Base-by-base conservation (phyloP, 441 rosid species). In the Gossypium laxum region DNA sequence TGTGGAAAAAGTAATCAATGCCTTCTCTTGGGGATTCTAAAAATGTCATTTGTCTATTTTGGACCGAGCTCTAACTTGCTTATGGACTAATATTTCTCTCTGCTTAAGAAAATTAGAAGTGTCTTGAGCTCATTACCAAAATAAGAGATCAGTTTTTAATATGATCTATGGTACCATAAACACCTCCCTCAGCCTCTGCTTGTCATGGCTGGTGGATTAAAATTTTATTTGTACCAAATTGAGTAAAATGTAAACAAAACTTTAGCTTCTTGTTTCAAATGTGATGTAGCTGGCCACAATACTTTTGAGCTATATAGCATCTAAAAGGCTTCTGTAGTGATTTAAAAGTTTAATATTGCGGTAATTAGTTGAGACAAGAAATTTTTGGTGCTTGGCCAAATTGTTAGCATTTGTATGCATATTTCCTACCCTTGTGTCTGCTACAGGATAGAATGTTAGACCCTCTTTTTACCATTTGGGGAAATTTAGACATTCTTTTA, bases 371-470 rank as follows among this genome's bases (percentile, higher is more conserved):
- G 32, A 6, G 32, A 47, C 56, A 24, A 24, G 14, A 66, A n/a
- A 14, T 55, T 66, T 66, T n/a, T 2, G 10, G 17, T 62, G 51
- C 48, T 34, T 62, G 26, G 28, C 48, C 50, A 34, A 62, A 64
- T 64, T 43, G 47, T 43, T 15, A 41, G 52, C 30, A 12, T 43
- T 19, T 41, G 18, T 64, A 18, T 14, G 4, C 56, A 47, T 65
- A 47, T 22, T 47, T 30, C 32, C 8, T 69, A 6, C 51, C 56
- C 51, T 34, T 69, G 12, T 69, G 30, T 64, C 38, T 26, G 61
- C 58, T 32, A 54, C 38, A 72, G 66, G 45, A 28, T 32, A n/a
- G 72, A 50, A 41, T 63, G 50, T 56, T 48, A 61, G 18, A n/a
- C 62, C 52, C n/a, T 54, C 34, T 76, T 48, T 72, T 54, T 54